Percentiles rank a stretch among this genome's conserved stretches.
These are phyloP conservation scores for Hydnomerulius pinastri DNA, from an alignment of 768 basidiomycete genomes.

Conservation along the genomic window DNA sequence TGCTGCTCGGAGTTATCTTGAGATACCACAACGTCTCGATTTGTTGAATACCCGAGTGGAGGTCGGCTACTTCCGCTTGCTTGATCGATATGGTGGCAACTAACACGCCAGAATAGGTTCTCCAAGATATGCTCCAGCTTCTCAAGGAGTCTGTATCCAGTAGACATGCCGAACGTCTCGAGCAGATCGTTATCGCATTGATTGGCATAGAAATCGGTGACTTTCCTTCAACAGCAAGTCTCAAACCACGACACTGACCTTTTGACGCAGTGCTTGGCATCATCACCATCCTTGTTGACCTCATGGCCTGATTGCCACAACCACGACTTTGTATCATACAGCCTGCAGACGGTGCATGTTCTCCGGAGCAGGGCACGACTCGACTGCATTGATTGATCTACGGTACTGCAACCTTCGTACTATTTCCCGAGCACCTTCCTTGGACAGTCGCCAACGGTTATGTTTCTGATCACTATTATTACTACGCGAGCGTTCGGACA, in stretches of 20 bases:
- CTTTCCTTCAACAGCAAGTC: constrained; percentile 16
- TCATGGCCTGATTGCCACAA: constrained; percentile 50
- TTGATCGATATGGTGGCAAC: neutral
- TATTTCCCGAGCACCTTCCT: neutral
- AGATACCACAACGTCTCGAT: constrained; percentile 92
- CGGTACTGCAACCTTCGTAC: neutral
- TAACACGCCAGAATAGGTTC: constrained; percentile 52
- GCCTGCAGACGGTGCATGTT: neutral
- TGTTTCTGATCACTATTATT: neutral
- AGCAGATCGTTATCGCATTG: constrained; percentile 89
- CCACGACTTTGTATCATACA: constrained; percentile 13
- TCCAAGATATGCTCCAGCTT: constrained; percentile 96
- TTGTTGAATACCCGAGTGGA: constrained; percentile 92
- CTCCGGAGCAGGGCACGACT: constrained; percentile 6
- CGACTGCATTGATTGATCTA: constrained; percentile 7
- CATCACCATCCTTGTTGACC: constrained; percentile 86
- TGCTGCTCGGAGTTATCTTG: constrained; percentile 90
- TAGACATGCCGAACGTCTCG: constrained; percentile 86
- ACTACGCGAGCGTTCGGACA: neutral
- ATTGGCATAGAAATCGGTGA: constrained; percentile 87
- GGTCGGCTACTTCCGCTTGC: constrained; percentile 42
- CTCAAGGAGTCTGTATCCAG: constrained; percentile 94
- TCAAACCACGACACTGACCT: neutral
- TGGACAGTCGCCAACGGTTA: neutral
- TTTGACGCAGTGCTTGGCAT: constrained; percentile 73